Base-by-base conservation (phyloP, 176 grass and related monocot genomes). In the Eragrostis curvula region DNA sequence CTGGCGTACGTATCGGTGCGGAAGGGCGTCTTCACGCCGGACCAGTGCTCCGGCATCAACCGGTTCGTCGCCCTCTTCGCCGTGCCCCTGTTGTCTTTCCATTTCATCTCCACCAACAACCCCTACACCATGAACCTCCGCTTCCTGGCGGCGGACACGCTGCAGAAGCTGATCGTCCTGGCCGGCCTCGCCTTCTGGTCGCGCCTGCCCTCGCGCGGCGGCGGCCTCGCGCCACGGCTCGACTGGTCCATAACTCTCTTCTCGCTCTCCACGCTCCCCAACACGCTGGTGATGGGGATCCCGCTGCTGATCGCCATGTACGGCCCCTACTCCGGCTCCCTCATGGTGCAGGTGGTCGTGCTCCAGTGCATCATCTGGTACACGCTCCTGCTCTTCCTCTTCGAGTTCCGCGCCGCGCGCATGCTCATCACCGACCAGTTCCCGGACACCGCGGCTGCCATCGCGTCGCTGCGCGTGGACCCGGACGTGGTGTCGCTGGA, bases 281-380 rank as follows among this genome's bases (percentile, higher is more conserved):
- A 96, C 87, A 96, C 93, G 14, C 85, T 96, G 27, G 90, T 96
- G 64, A 96, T 96, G 90, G 93, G 93, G 4, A 96, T 96, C 20
- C 93, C 93, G 59, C 83, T 96, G 40, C 85, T 96, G 36, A 84
- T 90, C 29, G 93, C 93, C 49, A 92, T 92, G 93, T 96, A 96
- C 83, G 93, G 93, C 0, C 71, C 74, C 41, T 88, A 90, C 69
- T 85, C 90, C 2, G 90, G 90, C 2, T 75, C 87, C n/a, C 91
- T 97, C 24, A 97, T 97, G 94, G 94, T 97, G 42, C 91, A 97
- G 81, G 69, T 97, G 18, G 68, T 97, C 25, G 94, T 97, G 14
- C 89, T 94, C 46, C 94, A 97, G 86, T 94, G 94, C 82, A 97
- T 97, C 78, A 90, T 97, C 80, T 97, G 94, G 94, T 97, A 97